Base-by-base conservation (phyloP, 163 green algal genomes). In the Scenedesmus sp. region DNA sequence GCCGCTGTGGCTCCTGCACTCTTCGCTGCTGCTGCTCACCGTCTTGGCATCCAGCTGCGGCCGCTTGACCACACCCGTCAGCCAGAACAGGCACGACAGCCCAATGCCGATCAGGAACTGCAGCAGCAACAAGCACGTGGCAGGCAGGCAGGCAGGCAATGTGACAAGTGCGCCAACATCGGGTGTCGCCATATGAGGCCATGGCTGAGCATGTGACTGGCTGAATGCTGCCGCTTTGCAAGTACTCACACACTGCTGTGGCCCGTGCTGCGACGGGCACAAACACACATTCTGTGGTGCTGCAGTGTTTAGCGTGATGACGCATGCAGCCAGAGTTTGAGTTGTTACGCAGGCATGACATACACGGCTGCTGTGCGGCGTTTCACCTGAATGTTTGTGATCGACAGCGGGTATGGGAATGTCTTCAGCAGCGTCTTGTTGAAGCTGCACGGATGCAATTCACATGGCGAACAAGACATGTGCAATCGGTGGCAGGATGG, bases 371-470 rank as follows among this genome's bases (percentile, higher is more conserved):
- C 56, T 70, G 56, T n/a, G 65, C 30, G 30, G n/a, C 24, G 30
- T 16, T 46, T 76, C 43, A 96, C 94, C 94, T 98, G 96, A 24
- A 98, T 92, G 42, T 94, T 95, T 24, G 98, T 99, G 90, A 93
- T 96, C 13, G 98, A 98, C 53, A 99, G 61, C 7, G 98, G 98
- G 92, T 96, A 97, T 15, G 95, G 95, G 91, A 98, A 99, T 0
- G 92, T 94, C 85, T 97, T 97, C 80, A 98, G 90, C 24, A 99
- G 93, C 89, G 98, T 95, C 94, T 99, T 99, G 94, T 99, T 99
- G 93, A 97, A 98, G 78, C 96, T 98, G 95, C 37, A n/a, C n/a
- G 4, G 1, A n/a, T n/a, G 35, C 37, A 53, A n/a, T 33, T 3
- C 43, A 61, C 20, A n/a, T n/a, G n/a, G n/a, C n/a, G n/a, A n/a